These are phyloP conservation scores for Cladosporium sp. DNA, from an alignment of 2,329 filamentous ascomycete genomes.

Conservation along the genomic window DNA sequence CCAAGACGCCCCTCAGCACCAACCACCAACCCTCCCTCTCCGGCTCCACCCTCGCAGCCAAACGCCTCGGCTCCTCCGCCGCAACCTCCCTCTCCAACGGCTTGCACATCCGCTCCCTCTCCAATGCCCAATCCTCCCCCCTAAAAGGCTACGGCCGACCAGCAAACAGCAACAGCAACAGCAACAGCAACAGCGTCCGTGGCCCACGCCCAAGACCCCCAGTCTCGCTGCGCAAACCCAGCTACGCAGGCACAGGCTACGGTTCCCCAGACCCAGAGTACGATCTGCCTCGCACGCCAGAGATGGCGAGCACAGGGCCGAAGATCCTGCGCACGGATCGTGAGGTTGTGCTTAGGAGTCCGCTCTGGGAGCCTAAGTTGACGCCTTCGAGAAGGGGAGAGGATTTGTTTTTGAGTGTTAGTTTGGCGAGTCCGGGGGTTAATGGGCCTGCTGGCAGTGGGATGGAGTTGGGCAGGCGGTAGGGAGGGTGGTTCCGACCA, in stretches of 20 bases:
- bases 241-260: slow-evolving; percentile 16
- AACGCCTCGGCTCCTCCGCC: slow-evolving; percentile 38
- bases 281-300: slow-evolving; percentile 19
- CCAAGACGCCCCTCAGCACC: slow-evolving; percentile 12
- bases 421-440: slow-evolving; percentile 28
- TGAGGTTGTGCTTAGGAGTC: slow-evolving; percentile 36
- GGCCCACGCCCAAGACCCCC: background rate
- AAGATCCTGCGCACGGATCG: slow-evolving; percentile 17
- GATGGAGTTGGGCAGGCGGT: background rate
- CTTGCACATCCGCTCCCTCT: slow-evolving; percentile 33
- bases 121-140: slow-evolving; percentile 28
- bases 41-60: slow-evolving; percentile 39
- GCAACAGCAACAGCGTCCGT: slow-evolving; percentile 16
- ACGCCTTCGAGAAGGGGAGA: slow-evolving; percentile 68
- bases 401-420: slow-evolving; percentile 57
- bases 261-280: slow-evolving; percentile 8
- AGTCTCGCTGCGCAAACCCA: slow-evolving; percentile 10
- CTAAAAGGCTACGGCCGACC: slow-evolving; percentile 34
- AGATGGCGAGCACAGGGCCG: slow-evolving; percentile 23
- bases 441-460: background rate
- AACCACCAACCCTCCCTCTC: slow-evolving; percentile 23
- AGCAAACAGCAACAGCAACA: slow-evolving; percentile 16
- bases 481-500: background rate
- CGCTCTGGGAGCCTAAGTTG: slow-evolving; percentile 63
- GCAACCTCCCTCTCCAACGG: slow-evolving; percentile 40